phyloP scores from a whole-genome alignment of 2,329 filamentous ascomycete species.

The Bipolaris zeicola region DNA sequence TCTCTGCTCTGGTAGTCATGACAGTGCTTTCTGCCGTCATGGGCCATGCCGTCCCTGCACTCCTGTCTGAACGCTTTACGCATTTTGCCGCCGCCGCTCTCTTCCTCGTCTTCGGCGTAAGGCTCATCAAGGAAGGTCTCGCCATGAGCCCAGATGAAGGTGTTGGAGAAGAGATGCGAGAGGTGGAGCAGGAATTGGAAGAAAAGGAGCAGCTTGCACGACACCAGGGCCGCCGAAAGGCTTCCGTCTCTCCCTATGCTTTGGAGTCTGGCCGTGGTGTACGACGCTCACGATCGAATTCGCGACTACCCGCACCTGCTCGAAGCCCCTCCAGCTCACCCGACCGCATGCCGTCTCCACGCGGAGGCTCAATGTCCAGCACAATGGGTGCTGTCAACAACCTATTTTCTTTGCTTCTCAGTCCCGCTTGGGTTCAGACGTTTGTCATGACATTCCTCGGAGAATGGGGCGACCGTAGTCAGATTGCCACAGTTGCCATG shows the following conservation, averaged over 20 bases:
- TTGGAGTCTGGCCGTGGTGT: slow-evolving; percentile 77
- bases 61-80: slow-evolving; percentile 90
- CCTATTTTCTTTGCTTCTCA: slow-evolving; percentile 83
- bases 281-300: slow-evolving; percentile 73
- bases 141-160: slow-evolving; percentile 89
- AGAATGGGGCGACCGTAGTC: slow-evolving; percentile 96
- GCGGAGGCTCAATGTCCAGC: slow-evolving; percentile 60
- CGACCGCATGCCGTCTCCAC: slow-evolving; percentile 51
- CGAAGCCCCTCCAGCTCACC: slow-evolving; percentile 72
- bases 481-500: slow-evolving; percentile 99
- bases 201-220: slow-evolving; percentile 84
- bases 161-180: slow-evolving; percentile 95
- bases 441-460: slow-evolving; percentile 99
- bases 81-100: slow-evolving; percentile 83
- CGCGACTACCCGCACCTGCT: slow-evolving; percentile 78
- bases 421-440: slow-evolving; percentile 97
- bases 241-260: slow-evolving; percentile 73
- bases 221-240: slow-evolving; percentile 66
- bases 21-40: slow-evolving; percentile 91
- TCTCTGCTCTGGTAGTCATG: slow-evolving; percentile 89
- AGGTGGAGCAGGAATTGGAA: slow-evolving; percentile 91
- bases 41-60: slow-evolving; percentile 86
- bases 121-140: slow-evolving; percentile 83
- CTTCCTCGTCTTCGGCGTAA: slow-evolving; percentile 87
- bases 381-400: slow-evolving; percentile 75